These are phyloP conservation scores for Diaporthe velutina DNA, from an alignment of 2,329 filamentous ascomycete genomes.

Conservation along the genomic window DNA sequence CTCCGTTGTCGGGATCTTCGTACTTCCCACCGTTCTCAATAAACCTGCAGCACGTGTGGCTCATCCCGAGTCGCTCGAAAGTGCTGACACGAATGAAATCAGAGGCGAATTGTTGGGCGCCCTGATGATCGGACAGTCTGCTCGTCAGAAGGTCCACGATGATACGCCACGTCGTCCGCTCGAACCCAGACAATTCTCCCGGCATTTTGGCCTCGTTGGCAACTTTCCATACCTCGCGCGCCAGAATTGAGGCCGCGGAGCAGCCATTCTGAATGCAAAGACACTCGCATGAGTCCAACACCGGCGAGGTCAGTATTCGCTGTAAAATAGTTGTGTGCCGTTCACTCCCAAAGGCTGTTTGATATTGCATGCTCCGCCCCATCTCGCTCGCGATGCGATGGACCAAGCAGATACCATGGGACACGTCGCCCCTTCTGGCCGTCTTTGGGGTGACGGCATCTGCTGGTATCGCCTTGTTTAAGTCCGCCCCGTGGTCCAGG, in stretches of 20 bases:
- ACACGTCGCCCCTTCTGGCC: not conserved
- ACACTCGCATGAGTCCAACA: not conserved
- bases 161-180: not conserved
- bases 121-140: not conserved
- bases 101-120: not conserved
- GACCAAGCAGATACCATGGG: not conserved
- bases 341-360: not conserved
- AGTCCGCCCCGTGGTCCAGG: not conserved
- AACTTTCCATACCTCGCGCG: not conserved
- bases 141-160: not conserved
- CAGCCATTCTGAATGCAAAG: not conserved
- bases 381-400: not conserved
- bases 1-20: not conserved
- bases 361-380: constrained; percentile 1
- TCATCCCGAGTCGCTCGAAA: constrained; percentile 16
- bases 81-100: constrained; percentile 10
- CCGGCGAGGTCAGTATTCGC: not conserved
- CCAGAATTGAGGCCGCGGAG: not conserved
- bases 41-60: constrained; percentile 14
- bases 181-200: not conserved
- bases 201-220: not conserved
- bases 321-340: not conserved
- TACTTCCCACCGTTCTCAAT: not conserved
- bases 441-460: not conserved
- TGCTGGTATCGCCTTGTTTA: not conserved